Evolutionary conservation across 2,329 filamentous ascomycete genomes (phyloP).

Genomic region (Colletotrichum scovillei): DNA sequence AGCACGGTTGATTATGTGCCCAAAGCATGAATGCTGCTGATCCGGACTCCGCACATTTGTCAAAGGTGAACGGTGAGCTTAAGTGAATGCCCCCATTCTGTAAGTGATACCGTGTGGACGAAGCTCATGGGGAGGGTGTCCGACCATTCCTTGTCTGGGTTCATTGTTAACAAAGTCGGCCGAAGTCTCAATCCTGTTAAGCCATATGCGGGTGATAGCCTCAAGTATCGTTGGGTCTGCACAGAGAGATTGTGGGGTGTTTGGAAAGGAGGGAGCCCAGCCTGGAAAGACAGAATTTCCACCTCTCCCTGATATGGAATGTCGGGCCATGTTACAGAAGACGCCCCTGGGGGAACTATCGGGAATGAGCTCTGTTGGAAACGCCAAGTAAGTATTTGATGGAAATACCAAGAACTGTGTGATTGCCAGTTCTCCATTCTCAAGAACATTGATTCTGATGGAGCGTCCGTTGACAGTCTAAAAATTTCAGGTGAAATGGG

Average conservation of each 20-base stretch:
- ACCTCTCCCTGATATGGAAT: not conserved
- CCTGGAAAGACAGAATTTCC: not conserved
- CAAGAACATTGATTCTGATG: not conserved
- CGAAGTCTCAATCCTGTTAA: not conserved
- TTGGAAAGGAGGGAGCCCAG: not conserved
- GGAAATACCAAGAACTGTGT: not conserved
- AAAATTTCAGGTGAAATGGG: conserved; percentile 10
- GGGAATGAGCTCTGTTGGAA: not conserved
- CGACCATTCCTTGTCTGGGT: not conserved
- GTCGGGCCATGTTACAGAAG: not conserved
- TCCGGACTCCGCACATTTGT: not conserved
- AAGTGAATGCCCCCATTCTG: not conserved
- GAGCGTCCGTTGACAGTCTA: not conserved
- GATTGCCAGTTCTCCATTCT: not conserved
- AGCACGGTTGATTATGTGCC: not conserved
- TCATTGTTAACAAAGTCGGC: not conserved
- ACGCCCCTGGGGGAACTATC: not conserved
- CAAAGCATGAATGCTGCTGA: not conserved
- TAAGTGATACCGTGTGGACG: conserved; percentile 9
- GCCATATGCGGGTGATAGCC: not conserved
- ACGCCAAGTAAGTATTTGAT: no score
- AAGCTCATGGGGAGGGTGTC: conserved; percentile 7
- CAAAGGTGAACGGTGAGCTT: conserved; percentile 13
- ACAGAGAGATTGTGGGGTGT: not conserved
- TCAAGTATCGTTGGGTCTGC: not conserved